A percentile compares a stretch with the other conserved stretches of the same genome.
Conservation (phyloP, 2,329 filamentous ascomycete species). For the Xylaria sp. region DNA sequence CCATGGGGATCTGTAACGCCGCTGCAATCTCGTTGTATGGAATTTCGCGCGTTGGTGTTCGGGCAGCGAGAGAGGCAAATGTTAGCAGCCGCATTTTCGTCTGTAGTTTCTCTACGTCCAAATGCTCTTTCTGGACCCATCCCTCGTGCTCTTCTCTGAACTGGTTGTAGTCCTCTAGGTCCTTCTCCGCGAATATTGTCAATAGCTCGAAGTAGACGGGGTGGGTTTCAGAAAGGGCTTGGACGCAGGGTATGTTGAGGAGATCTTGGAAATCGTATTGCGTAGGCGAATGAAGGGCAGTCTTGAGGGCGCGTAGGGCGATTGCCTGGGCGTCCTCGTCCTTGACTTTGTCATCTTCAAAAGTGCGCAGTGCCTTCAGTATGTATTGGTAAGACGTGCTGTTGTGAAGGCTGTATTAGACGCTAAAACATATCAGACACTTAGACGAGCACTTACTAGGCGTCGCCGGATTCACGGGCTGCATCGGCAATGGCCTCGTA, state of each 20-base stretch:
- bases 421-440: constrained; percentile 18
- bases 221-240: constrained; percentile 86
- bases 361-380: constrained; percentile 69
- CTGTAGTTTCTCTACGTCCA: constrained; percentile 79
- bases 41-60: constrained; percentile 84
- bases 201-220: constrained; percentile 89
- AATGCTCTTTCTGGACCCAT: constrained; percentile 80
- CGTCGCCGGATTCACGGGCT: constrained; percentile 80
- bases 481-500: constrained; percentile 85
- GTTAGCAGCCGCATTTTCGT: constrained; percentile 97
- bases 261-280: constrained; percentile 83
- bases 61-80: constrained; percentile 87
- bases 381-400: constrained; percentile 75
- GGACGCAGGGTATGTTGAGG: constrained; percentile 81
- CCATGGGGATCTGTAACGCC: constrained; percentile 81
- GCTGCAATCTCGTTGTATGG: constrained; percentile 87
- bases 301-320: constrained; percentile 66
- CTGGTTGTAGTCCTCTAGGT: constrained; percentile 94
- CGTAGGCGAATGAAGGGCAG: constrained; percentile 62
- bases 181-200: constrained; percentile 93
- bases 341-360: constrained; percentile 66
- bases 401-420: constrained; percentile 23
- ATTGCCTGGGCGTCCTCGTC: constrained; percentile 70
- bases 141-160: constrained; percentile 92
- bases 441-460: constrained; percentile 66